Evolutionary conservation across 2,329 filamentous ascomycete species (phyloP).

Genomic region (Basipetospora chlamydospora): DNA sequence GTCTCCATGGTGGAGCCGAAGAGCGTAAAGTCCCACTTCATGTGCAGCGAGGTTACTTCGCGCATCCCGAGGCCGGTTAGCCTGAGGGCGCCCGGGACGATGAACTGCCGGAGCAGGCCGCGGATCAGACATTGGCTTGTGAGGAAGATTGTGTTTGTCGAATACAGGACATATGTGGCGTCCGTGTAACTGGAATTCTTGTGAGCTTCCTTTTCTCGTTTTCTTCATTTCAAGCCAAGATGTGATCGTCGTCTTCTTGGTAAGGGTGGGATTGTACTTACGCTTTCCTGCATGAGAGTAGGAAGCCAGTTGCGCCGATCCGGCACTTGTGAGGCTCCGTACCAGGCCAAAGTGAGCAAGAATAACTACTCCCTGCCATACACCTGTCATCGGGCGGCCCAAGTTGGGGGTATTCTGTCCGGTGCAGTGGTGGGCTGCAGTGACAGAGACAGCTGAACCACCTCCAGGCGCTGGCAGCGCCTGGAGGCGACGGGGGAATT

Average conservation of each 20-base stretch:
- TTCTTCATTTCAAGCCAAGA: neutral
- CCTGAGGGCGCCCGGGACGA: neutral
- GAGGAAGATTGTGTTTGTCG: neutral
- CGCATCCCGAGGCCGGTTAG: neutral
- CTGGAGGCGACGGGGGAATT: slow-evolving; percentile 6
- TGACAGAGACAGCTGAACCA: slow-evolving; percentile 16
- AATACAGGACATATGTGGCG: neutral
- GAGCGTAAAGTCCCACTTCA: neutral
- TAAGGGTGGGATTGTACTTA: slow-evolving; percentile 5
- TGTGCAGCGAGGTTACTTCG: neutral
- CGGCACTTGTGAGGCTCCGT: slow-evolving; percentile 9
- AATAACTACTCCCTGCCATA: neutral
- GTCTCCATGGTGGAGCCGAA: neutral
- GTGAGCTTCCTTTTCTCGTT: too few relatives aligned
- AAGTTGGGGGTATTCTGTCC: slow-evolving; percentile 7
- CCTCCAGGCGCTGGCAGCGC: slow-evolving; percentile 9
- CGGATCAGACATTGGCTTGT: neutral
- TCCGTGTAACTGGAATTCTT: neutral
- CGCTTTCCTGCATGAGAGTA: slow-evolving; percentile 15
- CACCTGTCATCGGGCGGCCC: neutral
- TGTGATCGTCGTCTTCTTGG: neutral
- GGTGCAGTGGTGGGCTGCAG: slow-evolving; percentile 8
- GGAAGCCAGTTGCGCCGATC: slow-evolving; percentile 17
- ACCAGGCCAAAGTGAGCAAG: slow-evolving; percentile 9
- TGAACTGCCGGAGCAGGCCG: neutral